Conservation (phyloP, 2,329 filamentous ascomycete genomes). For the Aspergillus niger region DNA sequence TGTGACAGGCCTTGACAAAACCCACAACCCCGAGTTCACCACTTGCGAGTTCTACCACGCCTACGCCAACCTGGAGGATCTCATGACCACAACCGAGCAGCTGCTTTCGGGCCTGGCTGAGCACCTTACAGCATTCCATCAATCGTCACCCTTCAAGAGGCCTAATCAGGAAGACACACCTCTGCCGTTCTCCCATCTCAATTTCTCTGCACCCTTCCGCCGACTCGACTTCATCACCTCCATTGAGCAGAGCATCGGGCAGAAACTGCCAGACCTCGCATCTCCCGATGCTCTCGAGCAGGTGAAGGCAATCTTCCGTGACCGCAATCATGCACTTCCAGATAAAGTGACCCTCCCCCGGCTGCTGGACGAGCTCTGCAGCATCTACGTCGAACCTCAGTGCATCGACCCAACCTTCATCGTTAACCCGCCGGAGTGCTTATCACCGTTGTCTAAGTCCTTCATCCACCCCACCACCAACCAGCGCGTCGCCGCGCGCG, state of each 20-base stretch:
- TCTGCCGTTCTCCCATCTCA: background rate
- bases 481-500: conserved; percentile 76
- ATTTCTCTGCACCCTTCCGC: conserved; percentile 60
- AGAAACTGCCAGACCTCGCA: conserved; percentile 65
- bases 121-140: conserved; percentile 52
- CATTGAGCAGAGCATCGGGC: conserved; percentile 68
- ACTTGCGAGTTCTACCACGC: conserved; percentile 97
- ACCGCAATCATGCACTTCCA: conserved; percentile 54
- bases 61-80: conserved; percentile 72
- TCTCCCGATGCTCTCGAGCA: conserved; percentile 58
- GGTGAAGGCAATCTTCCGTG: conserved; percentile 58
- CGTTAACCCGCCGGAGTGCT: conserved; percentile 82
- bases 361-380: conserved; percentile 80
- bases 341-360: conserved; percentile 60
- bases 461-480: conserved; percentile 68
- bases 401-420: conserved; percentile 80
- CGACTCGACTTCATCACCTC: conserved; percentile 80
- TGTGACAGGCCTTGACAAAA: conserved; percentile 66
- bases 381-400: conserved; percentile 74
- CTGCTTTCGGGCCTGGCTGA: conserved; percentile 64
- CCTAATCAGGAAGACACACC: conserved; percentile 50
- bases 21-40: conserved; percentile 96
- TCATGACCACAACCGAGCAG: conserved; percentile 75
- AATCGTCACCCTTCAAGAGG: conserved; percentile 42
- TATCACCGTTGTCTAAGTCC: conserved; percentile 89